phyloP scores from a whole-genome alignment of 2,329 filamentous ascomycete genomes.

The Colletotrichum sp. region DNA sequence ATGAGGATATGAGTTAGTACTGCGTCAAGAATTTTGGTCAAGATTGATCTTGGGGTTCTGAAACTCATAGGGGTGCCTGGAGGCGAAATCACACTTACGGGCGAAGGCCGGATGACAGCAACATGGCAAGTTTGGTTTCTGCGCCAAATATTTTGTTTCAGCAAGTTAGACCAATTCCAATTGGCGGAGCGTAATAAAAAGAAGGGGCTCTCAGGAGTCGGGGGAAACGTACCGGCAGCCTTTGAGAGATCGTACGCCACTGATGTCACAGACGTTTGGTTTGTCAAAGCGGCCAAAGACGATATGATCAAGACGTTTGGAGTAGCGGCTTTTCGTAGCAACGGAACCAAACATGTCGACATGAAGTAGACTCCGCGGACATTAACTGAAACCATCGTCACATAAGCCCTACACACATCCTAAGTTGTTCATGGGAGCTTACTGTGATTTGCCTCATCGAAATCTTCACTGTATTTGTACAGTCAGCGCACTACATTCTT shows the following conservation, averaged over 20 bases:
- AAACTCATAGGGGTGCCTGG: background rate
- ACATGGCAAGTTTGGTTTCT: constrained; percentile 23
- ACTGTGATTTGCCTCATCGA: background rate
- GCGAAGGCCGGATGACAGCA: constrained; percentile 22
- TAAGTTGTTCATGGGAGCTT: background rate
- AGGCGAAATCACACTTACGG: constrained; percentile 17
- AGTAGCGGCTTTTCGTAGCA: constrained; percentile 28
- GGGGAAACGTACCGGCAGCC: constrained; percentile 23
- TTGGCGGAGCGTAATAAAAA: background rate
- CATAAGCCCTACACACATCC: background rate
- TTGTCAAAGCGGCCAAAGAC: constrained; percentile 28
- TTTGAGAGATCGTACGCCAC: constrained; percentile 29
- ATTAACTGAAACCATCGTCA: constrained; percentile 23
- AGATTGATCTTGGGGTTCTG: background rate
- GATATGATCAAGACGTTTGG: constrained; percentile 31
- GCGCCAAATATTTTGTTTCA: background rate
- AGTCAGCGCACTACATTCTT: background rate
- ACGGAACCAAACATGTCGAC: constrained; percentile 28
- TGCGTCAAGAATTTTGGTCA: background rate
- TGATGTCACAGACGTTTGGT: constrained; percentile 28
- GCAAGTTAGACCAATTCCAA: background rate
- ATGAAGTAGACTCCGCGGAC: constrained; percentile 33
- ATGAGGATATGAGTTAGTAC: background rate
- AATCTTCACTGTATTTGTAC: background rate
- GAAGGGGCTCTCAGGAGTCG: background rate